Evolutionary conservation across 148 eudicot species (phyloP), one percentile per base, ranked within the genome.

Genomic region (Tetragonia tetragonoides): DNA sequence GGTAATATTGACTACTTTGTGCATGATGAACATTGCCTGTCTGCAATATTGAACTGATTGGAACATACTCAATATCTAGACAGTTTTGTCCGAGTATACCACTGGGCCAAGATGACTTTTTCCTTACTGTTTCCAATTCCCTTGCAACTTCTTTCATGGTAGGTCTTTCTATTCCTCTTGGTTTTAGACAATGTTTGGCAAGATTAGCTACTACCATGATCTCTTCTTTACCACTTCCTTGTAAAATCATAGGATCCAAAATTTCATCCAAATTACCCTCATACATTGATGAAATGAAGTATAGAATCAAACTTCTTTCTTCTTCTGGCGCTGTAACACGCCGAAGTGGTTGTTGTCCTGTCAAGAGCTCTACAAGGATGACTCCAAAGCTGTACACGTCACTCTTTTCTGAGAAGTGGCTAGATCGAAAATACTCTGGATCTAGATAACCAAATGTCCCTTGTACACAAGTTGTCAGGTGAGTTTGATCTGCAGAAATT

Each of bases 361-460:
- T 68, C 34, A 68, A 42, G n/a, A 68, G 51, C 15, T 66, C 69
- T 2, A 66, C 4, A 12, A 66, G n/a, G 11, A 66, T 7, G 17
- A 66, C 69, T 10, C 69, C 69, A 66, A 66, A 66, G 18, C 44
- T 66, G 37, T 66, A 38, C 2, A 66, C 69, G 37, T 66, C 69
- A 39, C 23, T 20, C n/a, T 28, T 28, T 28, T 28, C 34, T 28
- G 34, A 28, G 34, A 28, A 28, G 34, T 28, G 82, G 28, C 77
- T 79, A 7, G 77, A 75, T 21, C 74, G 81, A 65, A 79, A 82
- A 78, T 84, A 84, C 37, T 84, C 81, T 0, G 87, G 87, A 51
- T 84, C 87, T 3, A 86, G 78, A 78, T 86, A 86, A 2, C 87
- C 87, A 0, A 86, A 82, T 20, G 87, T 86, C 37, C 89, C 89